Percentiles rank a stretch among this genome's conserved stretches.
These are phyloP conservation scores for Saksenaea vasiformis DNA, from an alignment of 371 early-diverging fungal species.

Conservation along the genomic window DNA sequence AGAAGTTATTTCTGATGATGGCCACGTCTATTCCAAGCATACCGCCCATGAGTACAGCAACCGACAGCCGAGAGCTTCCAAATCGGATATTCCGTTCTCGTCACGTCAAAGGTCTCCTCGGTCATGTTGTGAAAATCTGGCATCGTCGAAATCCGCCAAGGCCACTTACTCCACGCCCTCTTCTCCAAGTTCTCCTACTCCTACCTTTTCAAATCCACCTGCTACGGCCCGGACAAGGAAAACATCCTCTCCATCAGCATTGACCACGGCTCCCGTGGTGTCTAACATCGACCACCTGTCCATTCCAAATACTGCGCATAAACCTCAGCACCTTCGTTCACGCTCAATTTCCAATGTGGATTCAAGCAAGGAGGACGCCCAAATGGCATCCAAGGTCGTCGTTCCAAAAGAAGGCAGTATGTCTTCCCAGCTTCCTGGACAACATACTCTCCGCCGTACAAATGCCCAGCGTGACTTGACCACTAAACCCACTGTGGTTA, in stretches of 20 bases:
- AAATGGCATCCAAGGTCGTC: background rate
- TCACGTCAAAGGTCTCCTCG: background rate
- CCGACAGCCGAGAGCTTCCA: background rate
- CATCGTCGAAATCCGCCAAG: background rate
- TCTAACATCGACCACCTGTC: background rate
- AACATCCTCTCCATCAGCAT: background rate
- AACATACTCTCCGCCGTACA: slow-evolving; percentile 13
- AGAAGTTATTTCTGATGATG: background rate
- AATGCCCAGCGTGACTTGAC: slow-evolving; percentile 16
- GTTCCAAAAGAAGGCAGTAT: background rate
- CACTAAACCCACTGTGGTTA: background rate
- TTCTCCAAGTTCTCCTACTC: background rate
- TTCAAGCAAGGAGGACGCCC: background rate
- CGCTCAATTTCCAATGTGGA: background rate
- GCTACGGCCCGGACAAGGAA: background rate
- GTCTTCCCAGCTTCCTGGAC: background rate
- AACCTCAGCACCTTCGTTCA: background rate
- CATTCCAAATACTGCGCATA: background rate
- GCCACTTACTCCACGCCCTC: background rate
- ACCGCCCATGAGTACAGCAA: background rate
- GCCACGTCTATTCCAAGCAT: background rate
- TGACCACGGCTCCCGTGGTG: background rate
- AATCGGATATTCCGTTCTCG: background rate
- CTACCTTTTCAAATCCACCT: background rate
- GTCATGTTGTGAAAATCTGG: background rate